Conservation (phyloP, 805 yeast species). For the Metschnikowia aberdeeniae region DNA sequence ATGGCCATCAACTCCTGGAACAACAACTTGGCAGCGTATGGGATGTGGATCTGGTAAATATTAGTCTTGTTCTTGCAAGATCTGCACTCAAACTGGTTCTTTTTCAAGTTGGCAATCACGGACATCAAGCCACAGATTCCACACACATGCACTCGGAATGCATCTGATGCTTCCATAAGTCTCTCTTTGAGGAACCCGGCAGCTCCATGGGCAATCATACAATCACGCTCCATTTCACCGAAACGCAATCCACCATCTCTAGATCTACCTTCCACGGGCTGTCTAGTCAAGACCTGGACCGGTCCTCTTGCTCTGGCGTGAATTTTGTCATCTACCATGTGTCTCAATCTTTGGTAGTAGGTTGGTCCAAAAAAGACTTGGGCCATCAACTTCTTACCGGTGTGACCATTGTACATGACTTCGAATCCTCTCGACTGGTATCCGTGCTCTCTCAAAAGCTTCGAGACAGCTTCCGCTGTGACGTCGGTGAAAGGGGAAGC, state of each 20-base stretch:
- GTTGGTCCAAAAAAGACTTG: constrained; percentile 99
- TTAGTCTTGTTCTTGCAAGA: constrained; percentile 98
- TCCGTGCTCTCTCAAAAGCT: constrained; percentile 88
- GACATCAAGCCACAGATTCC: constrained; percentile 98
- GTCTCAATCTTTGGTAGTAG: constrained; percentile 96
- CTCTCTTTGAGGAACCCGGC: constrained; percentile 97
- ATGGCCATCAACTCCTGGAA: constrained; percentile 99
- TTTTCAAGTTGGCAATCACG: constrained; percentile 94
- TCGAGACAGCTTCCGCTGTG: constrained; percentile 95
- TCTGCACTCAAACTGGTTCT: constrained; percentile 97
- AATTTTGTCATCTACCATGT: constrained; percentile 98
- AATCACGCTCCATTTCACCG: constrained; percentile 99
- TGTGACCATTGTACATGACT: constrained; percentile 97
- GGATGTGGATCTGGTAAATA: constrained; percentile 95
- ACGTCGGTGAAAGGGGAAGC: constrained; percentile 99
- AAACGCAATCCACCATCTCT: constrained; percentile 99
- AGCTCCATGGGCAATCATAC: constrained; percentile 99
- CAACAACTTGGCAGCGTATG: constrained; percentile 95
- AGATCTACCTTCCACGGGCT: constrained; percentile 98
- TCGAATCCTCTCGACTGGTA: constrained; percentile 98
- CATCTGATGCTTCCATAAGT: constrained; percentile 98
- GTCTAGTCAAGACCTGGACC: constrained; percentile 94
- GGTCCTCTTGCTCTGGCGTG: constrained; percentile 99
- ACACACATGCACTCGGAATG: constrained; percentile 96
- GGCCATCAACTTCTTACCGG: constrained; percentile 96